Evolutionary conservation across 2,329 filamentous ascomycete species (phyloP).

Genomic region (Ceratocystis alfenasii): DNA sequence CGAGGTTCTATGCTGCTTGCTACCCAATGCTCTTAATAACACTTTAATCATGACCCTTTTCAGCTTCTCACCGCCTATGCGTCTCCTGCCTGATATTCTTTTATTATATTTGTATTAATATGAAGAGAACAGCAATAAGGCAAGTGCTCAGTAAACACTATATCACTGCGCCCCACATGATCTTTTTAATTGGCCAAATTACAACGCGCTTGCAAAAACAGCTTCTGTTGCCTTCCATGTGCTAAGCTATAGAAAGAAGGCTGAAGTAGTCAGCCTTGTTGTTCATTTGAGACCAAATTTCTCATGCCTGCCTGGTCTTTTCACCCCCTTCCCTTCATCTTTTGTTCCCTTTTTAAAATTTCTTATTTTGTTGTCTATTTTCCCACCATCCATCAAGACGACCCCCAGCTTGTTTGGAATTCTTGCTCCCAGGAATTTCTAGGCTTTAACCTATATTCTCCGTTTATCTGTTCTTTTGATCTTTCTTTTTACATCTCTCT

Average conservation of each 20-base stretch:
- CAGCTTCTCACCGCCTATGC: no score
- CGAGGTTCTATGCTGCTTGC: no score
- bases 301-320: background rate
- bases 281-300: constrained; percentile 3
- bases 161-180: background rate
- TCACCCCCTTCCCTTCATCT: constrained; percentile 6
- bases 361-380: constrained; percentile 11
- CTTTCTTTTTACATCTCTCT: constrained; percentile 8
- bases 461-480: background rate
- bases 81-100: no score
- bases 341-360: constrained; percentile 18
- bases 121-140: no score
- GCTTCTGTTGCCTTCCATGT: constrained; percentile 17
- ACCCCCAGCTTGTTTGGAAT: constrained; percentile 18
- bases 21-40: no score
- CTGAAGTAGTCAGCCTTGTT: constrained; percentile 13
- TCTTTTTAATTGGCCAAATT: constrained; percentile 11
- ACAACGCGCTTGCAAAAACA: constrained; percentile 12
- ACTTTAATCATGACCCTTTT: no score
- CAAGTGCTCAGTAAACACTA: background rate
- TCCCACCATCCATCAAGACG: constrained; percentile 12
- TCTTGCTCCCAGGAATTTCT: constrained; percentile 21
- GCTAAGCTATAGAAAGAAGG: background rate
- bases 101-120: no score
- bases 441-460: background rate